Percentiles rank a stretch among this genome's conserved stretches.
Conservation (phyloP, 2,329 filamentous ascomycete species). For the Plectosphaerella plurivora region DNA sequence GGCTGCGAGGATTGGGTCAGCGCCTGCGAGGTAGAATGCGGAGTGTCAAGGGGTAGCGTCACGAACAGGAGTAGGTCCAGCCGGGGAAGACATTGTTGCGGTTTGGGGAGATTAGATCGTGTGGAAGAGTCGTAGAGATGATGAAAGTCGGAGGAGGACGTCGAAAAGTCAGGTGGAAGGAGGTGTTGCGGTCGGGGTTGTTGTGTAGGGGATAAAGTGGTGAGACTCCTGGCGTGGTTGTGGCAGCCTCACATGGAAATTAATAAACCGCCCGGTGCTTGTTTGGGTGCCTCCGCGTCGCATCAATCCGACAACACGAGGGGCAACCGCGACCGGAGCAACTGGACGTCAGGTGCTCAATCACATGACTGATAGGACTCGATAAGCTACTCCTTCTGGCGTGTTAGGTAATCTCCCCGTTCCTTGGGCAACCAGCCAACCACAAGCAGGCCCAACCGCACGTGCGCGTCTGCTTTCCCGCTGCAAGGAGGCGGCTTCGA, state of each 20-base stretch:
- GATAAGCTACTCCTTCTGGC: background rate
- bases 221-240: too few species aligned
- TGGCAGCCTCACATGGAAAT: background rate
- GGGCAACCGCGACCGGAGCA: slow-evolving; percentile 3
- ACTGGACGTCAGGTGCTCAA: background rate
- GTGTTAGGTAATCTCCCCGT: background rate
- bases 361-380: background rate
- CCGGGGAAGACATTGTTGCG: background rate
- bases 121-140: too few species aligned
- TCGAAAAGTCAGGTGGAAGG: too few species aligned
- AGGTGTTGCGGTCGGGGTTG: too few species aligned
- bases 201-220: too few species aligned
- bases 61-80: slow-evolving; percentile 2
- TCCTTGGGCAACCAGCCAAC: slow-evolving; percentile 3
- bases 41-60: background rate
- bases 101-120: too few species aligned
- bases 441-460: background rate
- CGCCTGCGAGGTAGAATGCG: background rate
- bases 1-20: slow-evolving; percentile 47
- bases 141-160: too few species aligned
- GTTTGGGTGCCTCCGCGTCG: slow-evolving; percentile 1
- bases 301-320: slow-evolving; percentile 1
- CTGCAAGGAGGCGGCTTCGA: background rate
- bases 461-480: background rate
- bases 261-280: background rate